Evolutionary conservation across 371 early-diverging fungal species (phyloP).

Genomic region (Synchytrium microbalum): DNA sequence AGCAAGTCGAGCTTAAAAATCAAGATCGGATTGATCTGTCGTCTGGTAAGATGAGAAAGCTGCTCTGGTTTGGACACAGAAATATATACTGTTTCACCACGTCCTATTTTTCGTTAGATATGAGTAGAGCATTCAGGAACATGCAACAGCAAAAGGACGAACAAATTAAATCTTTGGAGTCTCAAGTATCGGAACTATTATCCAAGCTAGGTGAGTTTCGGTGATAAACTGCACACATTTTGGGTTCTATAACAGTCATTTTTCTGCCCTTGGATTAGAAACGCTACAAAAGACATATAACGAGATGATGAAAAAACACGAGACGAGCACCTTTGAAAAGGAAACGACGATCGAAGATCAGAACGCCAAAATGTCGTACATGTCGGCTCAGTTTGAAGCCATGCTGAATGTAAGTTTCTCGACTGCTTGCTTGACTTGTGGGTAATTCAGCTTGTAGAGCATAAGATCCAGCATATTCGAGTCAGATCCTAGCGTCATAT

Average conservation of each 20-base stretch:
- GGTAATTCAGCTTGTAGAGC: neutral
- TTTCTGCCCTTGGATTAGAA: neutral
- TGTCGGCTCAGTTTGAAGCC: conserved; percentile 43
- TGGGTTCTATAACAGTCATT: neutral
- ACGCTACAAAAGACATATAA: conserved; percentile 19
- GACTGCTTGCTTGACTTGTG: neutral
- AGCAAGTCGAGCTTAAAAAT: conserved; percentile 23
- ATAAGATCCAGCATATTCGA: neutral
- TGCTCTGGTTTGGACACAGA: too few relatives aligned
- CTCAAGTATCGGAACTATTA: conserved; percentile 28
- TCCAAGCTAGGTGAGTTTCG: conserved; percentile 28
- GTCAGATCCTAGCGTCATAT: too few relatives aligned
- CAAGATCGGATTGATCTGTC: conserved; percentile 38
- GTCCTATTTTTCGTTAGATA: conserved; percentile 21
- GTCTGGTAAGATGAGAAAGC: conserved; percentile 21
- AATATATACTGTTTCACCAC: neutral
- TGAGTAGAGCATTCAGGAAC: conserved; percentile 44
- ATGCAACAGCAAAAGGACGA: conserved; percentile 42
- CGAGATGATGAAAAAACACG: conserved; percentile 27
- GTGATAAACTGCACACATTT: too few relatives aligned
- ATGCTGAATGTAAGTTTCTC: conserved; percentile 38
- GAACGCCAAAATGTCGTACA: conserved; percentile 46
- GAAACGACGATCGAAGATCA: conserved; percentile 45
- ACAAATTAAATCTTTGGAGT: conserved; percentile 31
- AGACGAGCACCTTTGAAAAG: conserved; percentile 26